phyloP scores from a whole-genome alignment of 345 rosid species.

The Euphorbia peplus region DNA sequence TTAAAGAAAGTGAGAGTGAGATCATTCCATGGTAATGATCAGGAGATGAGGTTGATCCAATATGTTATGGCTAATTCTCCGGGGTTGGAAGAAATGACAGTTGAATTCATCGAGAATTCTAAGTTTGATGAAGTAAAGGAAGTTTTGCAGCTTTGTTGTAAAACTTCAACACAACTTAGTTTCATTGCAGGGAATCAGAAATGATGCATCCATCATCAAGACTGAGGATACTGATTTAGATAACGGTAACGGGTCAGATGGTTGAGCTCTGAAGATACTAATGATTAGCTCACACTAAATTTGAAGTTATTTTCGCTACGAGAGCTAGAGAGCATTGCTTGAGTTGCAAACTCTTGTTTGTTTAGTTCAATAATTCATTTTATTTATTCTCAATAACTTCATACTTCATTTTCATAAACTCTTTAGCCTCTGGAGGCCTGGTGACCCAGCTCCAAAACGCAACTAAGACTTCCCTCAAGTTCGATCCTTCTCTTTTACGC shows the following conservation, averaged over 20 bases:
- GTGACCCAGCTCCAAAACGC: too few relatives aligned
- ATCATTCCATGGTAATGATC: conserved; percentile 5
- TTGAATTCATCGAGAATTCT: conserved; percentile 6
- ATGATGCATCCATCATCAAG: not conserved
- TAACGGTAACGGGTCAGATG: conserved; percentile 1
- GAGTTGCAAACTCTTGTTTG: too few relatives aligned
- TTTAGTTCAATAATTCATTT: too few relatives aligned
- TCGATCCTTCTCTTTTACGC: too few relatives aligned
- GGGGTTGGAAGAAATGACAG: not conserved
- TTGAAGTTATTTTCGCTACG: too few relatives aligned
- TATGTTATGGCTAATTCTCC: conserved; percentile 3
- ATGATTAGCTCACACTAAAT: too few relatives aligned
- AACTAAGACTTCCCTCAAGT: too few relatives aligned
- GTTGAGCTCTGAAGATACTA: too few relatives aligned
- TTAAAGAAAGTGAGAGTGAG: conserved; percentile 11
- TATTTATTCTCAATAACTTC: too few relatives aligned
- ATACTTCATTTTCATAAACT: too few relatives aligned
- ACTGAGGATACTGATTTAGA: conserved; percentile 8
- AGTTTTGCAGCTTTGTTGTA: not conserved
- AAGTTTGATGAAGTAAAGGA: conserved; percentile 1
- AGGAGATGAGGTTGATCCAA: conserved; percentile 1
- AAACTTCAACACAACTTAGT: not conserved
- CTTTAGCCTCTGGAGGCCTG: too few relatives aligned
- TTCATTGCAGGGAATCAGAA: not conserved
- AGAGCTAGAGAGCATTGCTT: too few relatives aligned